phyloP scores from a whole-genome alignment of 2,329 filamentous ascomycete species.

The Alternaria burnsii region DNA sequence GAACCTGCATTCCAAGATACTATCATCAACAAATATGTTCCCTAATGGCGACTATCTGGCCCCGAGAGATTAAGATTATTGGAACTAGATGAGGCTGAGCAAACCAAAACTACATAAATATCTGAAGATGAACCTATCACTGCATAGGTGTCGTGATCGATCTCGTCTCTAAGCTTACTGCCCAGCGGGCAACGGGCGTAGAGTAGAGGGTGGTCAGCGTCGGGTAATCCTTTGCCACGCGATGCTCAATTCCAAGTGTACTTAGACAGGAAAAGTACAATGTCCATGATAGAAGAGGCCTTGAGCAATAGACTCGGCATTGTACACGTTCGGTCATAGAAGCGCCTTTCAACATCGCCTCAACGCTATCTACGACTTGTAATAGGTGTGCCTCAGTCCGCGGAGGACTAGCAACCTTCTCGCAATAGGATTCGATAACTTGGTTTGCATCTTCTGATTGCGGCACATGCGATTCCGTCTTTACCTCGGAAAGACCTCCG shows the following conservation, averaged over 20 bases:
- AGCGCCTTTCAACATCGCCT: background rate
- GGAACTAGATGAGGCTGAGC: background rate
- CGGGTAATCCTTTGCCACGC: background rate
- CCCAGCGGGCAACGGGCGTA: background rate
- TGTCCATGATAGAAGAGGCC: background rate
- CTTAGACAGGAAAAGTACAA: background rate
- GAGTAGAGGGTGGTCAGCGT: conserved; percentile 1
- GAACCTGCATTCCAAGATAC: background rate
- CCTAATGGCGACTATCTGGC: background rate
- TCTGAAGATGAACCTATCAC: background rate
- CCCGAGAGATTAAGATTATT: background rate
- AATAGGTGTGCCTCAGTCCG: background rate
- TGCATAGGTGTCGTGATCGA: background rate
- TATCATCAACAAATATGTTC: background rate
- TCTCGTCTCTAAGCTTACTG: background rate
- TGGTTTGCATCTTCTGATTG: background rate
- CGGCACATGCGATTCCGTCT: background rate
- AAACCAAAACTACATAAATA: background rate
- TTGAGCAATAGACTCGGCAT: background rate
- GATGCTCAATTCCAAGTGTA: background rate
- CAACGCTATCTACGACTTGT: background rate
- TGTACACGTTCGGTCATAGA: background rate
- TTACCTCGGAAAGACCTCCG: background rate
- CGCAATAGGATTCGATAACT: background rate
- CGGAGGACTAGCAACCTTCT: background rate